These are phyloP conservation scores for Phylloporus sp. DNA, from an alignment of 768 basidiomycete species.

Conservation along the genomic window DNA sequence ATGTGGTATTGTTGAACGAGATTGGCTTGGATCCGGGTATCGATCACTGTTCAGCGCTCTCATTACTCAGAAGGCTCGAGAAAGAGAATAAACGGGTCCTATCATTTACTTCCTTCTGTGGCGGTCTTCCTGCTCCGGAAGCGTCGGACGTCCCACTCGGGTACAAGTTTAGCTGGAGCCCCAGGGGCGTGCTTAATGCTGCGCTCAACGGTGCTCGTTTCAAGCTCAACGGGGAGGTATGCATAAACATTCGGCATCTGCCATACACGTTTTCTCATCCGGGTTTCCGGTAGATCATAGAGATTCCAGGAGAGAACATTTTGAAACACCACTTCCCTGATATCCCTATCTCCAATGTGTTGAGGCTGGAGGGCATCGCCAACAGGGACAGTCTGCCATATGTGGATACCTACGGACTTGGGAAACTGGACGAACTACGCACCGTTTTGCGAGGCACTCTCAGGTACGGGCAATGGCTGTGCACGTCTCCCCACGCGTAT, in stretches of 20 bases:
- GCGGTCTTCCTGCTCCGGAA: constrained; percentile 81
- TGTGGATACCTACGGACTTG: constrained; percentile 58
- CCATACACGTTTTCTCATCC: neutral
- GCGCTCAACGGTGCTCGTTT: constrained; percentile 71
- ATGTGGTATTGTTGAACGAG: constrained; percentile 80
- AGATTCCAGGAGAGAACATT: constrained; percentile 51
- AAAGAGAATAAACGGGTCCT: constrained; percentile 51
- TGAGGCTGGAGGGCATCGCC: constrained; percentile 77
- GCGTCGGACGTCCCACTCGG: constrained; percentile 59
- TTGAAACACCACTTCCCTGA: constrained; percentile 56
- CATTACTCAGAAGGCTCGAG: constrained; percentile 53
- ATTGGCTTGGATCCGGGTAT: constrained; percentile 89
- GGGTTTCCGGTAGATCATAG: constrained; percentile 34
- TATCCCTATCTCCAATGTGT: constrained; percentile 60
- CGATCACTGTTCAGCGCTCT: constrained; percentile 83
- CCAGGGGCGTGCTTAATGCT: constrained; percentile 79
- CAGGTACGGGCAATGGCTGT: constrained; percentile 42
- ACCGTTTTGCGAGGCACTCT: constrained; percentile 84
- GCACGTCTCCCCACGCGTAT: neutral
- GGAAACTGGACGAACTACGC: constrained; percentile 38
- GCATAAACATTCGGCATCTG: constrained; percentile 8
- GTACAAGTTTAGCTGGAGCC: constrained; percentile 96
- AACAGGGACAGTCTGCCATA: constrained; percentile 83
- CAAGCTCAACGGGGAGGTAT: constrained; percentile 54
- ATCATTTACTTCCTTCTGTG: constrained; percentile 89